Base-by-base conservation (phyloP, 352 stramenopile species). In the Phytophthora syringae region DNA sequence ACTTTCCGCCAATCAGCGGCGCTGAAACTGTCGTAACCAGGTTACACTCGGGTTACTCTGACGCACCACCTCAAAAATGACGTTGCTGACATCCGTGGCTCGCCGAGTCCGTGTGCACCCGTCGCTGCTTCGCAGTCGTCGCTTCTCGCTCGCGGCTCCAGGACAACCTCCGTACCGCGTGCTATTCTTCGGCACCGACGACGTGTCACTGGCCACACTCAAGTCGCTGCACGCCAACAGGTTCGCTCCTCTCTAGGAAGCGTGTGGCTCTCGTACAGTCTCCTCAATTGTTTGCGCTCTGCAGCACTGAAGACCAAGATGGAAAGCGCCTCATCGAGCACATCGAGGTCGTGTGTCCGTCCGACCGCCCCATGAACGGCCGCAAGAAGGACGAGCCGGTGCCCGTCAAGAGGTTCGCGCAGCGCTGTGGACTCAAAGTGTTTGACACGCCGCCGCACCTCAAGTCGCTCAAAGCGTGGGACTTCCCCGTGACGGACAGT, bases 161-260 rank as follows among this genome's bases (percentile, higher is more conserved):
- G 74, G 74, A 0, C 51, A 70, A 22, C 70, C 51, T 48, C 70
- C 65, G 13, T 79, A 84, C 44, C 80, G 86, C 45, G 84, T 95
- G 27, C 68, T 95, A 13, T 95, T 95, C 74, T 95, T 95, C 70
- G 87, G 87, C 28, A 95, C 87, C 3, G 87, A 95, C 56, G 81
- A 95, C 39, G 83, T 95, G 24, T 94, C 87, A 18, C 76, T 94
- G 30, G 79, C 85, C 32, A 95, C 87, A 63, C 82, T 95, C 20
- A 70, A 82, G 55, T 61, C 56, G 34, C 71, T 95, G 60, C 76
- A 93, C 52, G 72, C 64, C 55, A 86, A 90, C 72, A 92, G 85
- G 80, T 90, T 16, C 2, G 40, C n/a, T 21, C 30, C 15, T 22
- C 20, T 32, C 32, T 59, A 43, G 30, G 40, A 28, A 52, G 49